Base-by-base conservation (phyloP, 2,329 filamentous ascomycete species). In the Coniosporium tulheliwenetii region DNA sequence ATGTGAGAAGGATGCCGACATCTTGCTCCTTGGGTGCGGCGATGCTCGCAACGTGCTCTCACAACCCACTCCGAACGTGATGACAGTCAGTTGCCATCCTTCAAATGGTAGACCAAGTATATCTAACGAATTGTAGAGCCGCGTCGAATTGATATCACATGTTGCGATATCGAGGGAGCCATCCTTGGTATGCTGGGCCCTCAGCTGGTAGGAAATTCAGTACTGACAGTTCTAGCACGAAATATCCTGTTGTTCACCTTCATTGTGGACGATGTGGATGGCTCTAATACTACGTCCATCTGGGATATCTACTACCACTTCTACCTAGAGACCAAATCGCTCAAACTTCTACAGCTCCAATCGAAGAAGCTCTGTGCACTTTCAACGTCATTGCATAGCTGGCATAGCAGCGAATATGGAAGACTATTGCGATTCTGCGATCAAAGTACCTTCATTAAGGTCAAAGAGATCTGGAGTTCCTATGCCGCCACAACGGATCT, bases 221-320 rank as follows among this genome's bases (percentile, higher is more conserved):
- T 10, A 12, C n/a, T 43, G 13, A 14, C 29, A 39, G 16, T 29
- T 13, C 9, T 34, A 74, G 74, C 71, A 26, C 66, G 75, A 2
- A 77, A 79, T 49, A 51, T 70, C 29, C 45, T 77, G 2, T 53
- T 76, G 0, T 57, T 75, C 30, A 67, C 66, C 0, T 52, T 77
- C 2, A 52, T 77, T 33, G 39, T 70, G n/a, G 49, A 58, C 26
- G 43, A 51, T 5, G 43, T 55, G 1, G 46, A 45, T 15, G 34
- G 52, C 19, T 43, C 49, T 10, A 39, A 44, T 1, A 52, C 60
- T 2, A 40, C 48, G 19, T 26, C 19, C 7, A 53, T 69, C 3
- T 77, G 72, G 72, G 63, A 70, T 42, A 55, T 72, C 31, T 79
- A 73, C 54, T 75, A 75, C 51, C 62, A 76, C 46, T 48, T 71